These are phyloP conservation scores for Neurospora hispaniola DNA, from an alignment of 495 filamentous ascomycete species.

Conservation along the genomic window DNA sequence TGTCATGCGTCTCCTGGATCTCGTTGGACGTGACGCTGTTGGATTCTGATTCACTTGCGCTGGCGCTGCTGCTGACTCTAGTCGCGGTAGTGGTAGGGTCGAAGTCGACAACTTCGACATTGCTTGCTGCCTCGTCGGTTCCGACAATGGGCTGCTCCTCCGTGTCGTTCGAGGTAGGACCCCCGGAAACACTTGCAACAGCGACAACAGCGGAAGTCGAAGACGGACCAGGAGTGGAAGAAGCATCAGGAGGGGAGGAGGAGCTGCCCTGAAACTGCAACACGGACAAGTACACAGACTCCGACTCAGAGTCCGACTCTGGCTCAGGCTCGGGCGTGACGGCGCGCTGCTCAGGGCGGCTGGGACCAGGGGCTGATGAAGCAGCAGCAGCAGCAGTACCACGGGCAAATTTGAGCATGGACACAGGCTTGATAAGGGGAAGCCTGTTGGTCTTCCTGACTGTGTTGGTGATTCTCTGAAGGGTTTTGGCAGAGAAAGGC, in stretches of 20 bases:
- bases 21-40: not conserved
- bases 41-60: not conserved
- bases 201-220: not conserved
- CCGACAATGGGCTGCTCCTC: not conserved
- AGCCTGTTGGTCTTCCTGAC: not conserved
- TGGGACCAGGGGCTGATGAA: not conserved
- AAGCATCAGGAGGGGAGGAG: not conserved
- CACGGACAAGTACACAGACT: not conserved
- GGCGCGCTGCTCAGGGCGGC: not conserved
- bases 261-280: not conserved
- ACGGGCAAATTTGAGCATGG: not conserved
- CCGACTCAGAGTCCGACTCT: not conserved
- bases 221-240: not conserved
- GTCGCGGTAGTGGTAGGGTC: not conserved
- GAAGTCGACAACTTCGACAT: not conserved
- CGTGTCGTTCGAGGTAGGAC: not conserved
- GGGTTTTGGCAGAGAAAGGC: not conserved
- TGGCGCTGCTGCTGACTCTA: not conserved
- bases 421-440: not conserved
- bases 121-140: not conserved
- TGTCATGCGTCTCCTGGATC: not conserved
- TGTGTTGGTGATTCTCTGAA: not conserved
- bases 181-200: not conserved
- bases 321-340: not conserved
- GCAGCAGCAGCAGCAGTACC: rapidly evolving